phyloP scores from a whole-genome alignment of 169 alveolate genomes.

The Cryptosporidium meleagridis region DNA sequence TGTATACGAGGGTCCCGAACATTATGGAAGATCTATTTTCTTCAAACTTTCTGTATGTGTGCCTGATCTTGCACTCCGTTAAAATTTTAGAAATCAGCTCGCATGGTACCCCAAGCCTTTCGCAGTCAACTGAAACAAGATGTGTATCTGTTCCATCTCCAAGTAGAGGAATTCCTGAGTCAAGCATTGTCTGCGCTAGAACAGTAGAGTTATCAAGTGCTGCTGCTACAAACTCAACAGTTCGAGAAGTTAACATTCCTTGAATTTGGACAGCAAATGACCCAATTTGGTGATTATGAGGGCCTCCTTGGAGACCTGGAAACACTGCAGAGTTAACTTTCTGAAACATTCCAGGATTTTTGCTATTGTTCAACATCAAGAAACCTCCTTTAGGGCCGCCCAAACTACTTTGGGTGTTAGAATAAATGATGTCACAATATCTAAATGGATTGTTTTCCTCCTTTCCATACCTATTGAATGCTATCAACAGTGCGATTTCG shows the following conservation, averaged over 20 bases:
- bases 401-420: constrained; percentile 88
- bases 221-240: constrained; percentile 76
- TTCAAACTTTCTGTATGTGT: background rate
- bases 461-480: constrained; percentile 76
- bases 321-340: constrained; percentile 94
- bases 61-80: constrained; percentile 1
- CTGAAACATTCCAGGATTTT: constrained; percentile 82
- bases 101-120: background rate
- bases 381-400: constrained; percentile 88
- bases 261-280: constrained; percentile 84
- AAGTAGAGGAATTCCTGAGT: constrained; percentile 77
- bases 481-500: constrained; percentile 83
- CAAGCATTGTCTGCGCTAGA: constrained; percentile 73
- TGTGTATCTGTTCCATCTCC: constrained; percentile 86
- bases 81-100: constrained; percentile 5
- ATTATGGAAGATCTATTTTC: background rate
- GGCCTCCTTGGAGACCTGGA: constrained; percentile 98
- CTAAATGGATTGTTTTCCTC: constrained; percentile 45
- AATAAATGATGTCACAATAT: constrained; percentile 84
- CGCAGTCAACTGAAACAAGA: constrained; percentile 78
- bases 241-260: constrained; percentile 77
- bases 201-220: constrained; percentile 75
- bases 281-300: constrained; percentile 89
- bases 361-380: constrained; percentile 39
- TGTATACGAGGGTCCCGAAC: constrained; percentile 31